phyloP scores from a whole-genome alignment of 108 stramenopile genomes.

The Chaetoceros tenuissimus region DNA sequence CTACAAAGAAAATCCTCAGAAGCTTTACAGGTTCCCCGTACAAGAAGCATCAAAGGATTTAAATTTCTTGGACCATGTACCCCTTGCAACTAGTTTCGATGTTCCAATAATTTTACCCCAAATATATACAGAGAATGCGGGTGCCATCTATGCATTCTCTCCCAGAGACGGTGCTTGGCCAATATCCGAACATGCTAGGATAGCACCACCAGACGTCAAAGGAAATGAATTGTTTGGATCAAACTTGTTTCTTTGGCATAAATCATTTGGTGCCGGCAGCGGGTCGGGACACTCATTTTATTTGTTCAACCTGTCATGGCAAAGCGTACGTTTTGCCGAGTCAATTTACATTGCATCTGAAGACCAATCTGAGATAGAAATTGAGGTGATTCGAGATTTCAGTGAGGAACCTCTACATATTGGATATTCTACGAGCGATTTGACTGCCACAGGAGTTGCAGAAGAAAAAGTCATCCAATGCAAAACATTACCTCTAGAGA shows the following conservation, averaged over 20 bases:
- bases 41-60: not conserved
- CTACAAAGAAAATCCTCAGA: slow-evolving; percentile 18
- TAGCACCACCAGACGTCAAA: slow-evolving; percentile 44
- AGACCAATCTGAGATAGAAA: slow-evolving; percentile 31
- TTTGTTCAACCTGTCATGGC: slow-evolving; percentile 41
- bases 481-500: slow-evolving; percentile 10
- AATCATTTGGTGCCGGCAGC: slow-evolving; percentile 18
- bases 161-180: slow-evolving; percentile 32
- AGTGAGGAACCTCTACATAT: slow-evolving; percentile 9
- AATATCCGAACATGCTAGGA: slow-evolving; percentile 33
- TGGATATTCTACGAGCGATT: slow-evolving; percentile 62
- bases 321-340: slow-evolving; percentile 27
- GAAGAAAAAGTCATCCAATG: slow-evolving; percentile 36
- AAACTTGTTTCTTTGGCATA: slow-evolving; percentile 24
- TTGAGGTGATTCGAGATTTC: slow-evolving; percentile 43
- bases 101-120: not conserved
- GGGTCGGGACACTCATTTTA: slow-evolving; percentile 26
- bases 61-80: slow-evolving; percentile 19
- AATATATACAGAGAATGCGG: slow-evolving; percentile 32
- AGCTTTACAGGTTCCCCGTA: not conserved
- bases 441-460: slow-evolving; percentile 70
- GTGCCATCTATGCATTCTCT: slow-evolving; percentile 57
- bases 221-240: slow-evolving; percentile 52
- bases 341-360: slow-evolving; percentile 47
- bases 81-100: not conserved